Percentiles rank a stretch among this genome's conserved stretches.
phyloP scores from a whole-genome alignment of 768 basidiomycete species.

The Trametes cubensis region DNA sequence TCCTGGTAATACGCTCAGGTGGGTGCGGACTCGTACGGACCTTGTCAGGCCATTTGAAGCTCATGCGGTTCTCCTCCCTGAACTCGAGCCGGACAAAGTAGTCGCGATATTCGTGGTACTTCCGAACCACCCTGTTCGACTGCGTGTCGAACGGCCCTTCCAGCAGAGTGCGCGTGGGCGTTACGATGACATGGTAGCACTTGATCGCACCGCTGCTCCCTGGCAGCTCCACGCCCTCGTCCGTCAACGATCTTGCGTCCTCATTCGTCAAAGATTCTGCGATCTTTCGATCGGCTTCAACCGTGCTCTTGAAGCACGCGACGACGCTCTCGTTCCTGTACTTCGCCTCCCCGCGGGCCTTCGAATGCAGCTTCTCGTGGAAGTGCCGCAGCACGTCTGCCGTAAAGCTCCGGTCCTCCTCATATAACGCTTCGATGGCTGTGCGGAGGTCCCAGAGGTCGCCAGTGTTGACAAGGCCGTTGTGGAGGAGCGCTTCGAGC shows the following conservation, averaged over 20 bases:
- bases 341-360: constrained; percentile 33
- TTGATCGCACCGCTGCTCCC: constrained; percentile 41
- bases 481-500: constrained; percentile 67
- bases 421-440: constrained; percentile 46
- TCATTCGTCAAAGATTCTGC: constrained; percentile 8
- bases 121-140: constrained; percentile 76
- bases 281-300: constrained; percentile 13
- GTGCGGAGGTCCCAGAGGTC: constrained; percentile 55
- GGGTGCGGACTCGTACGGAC: neutral
- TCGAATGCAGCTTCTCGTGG: constrained; percentile 43
- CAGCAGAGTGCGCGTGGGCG: constrained; percentile 71
- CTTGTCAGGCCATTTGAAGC: constrained; percentile 55
- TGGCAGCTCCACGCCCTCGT: neutral
- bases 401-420: constrained; percentile 37
- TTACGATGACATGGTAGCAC: constrained; percentile 70
- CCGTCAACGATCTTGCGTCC: constrained; percentile 7
- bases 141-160: constrained; percentile 75
- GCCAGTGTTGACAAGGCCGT: constrained; percentile 59
- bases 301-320: constrained; percentile 49
- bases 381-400: constrained; percentile 60
- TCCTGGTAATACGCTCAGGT: too few relatives aligned
- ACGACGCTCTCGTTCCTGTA: constrained; percentile 44
- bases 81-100: constrained; percentile 82
- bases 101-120: constrained; percentile 58
- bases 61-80: constrained; percentile 73